A percentile compares a stretch with the other conserved stretches of the same genome.
These are phyloP conservation scores for Brassica juncea DNA, from an alignment of 345 rosid genomes.

Conservation along the genomic window DNA sequence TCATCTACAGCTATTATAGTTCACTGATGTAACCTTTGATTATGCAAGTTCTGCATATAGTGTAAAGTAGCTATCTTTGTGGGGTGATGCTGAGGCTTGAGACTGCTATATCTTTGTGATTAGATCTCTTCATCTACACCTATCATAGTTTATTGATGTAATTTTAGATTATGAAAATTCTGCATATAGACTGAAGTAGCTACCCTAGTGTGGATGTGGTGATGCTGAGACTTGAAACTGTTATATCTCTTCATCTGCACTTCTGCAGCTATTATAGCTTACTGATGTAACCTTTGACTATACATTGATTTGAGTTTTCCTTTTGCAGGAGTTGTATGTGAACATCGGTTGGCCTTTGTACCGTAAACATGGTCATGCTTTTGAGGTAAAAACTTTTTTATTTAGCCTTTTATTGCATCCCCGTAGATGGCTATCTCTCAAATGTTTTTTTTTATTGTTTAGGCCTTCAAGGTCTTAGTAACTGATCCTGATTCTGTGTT, in stretches of 20 bases:
- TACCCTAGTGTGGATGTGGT: neutral
- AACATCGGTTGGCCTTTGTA: slow-evolving; percentile 94
- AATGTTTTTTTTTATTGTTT: slow-evolving; percentile 18
- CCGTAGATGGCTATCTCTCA: neutral
- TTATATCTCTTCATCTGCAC: neutral
- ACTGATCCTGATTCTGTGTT: slow-evolving; percentile 88
- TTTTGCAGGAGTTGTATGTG: slow-evolving; percentile 74
- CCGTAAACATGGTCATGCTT: slow-evolving; percentile 93
- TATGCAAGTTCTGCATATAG: neutral
- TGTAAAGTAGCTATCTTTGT: neutral
- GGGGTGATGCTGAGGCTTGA: neutral
- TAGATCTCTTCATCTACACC: neutral
- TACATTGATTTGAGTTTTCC: slow-evolving; percentile 4
- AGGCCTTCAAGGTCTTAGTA: slow-evolving; percentile 94
- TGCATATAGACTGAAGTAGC: neutral
- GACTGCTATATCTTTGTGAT: neutral
- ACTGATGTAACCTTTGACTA: neutral
- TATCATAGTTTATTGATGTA: neutral
- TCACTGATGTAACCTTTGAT: neutral
- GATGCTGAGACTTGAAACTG: neutral
- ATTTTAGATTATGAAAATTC: too few relatives aligned
- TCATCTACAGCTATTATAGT: neutral
- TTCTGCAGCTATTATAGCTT: neutral
- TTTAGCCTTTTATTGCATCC: neutral
- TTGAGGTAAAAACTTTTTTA: slow-evolving; percentile 66